Conservation (phyloP, 495 filamentous ascomycete species). For the Sordaria brevicollis region DNA sequence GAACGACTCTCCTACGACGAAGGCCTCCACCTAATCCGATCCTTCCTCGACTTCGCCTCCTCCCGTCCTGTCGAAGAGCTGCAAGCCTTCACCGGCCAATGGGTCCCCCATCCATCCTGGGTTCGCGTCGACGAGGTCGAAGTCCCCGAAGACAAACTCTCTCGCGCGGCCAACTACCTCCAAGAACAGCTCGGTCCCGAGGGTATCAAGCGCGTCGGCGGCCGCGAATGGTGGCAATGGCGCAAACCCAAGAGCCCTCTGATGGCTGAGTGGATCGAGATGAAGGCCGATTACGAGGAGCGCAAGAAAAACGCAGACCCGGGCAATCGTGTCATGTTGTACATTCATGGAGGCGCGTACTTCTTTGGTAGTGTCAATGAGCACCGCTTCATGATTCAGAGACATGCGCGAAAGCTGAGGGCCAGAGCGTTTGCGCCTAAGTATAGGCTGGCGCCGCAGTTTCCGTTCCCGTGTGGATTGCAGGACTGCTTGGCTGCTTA, state of each 20-base stretch:
- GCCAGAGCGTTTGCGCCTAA: slow-evolving; percentile 78
- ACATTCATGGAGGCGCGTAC: slow-evolving; percentile 69
- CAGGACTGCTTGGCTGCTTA: slow-evolving; percentile 85
- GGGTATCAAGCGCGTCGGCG: slow-evolving; percentile 66
- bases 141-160: slow-evolving; percentile 52
- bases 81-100: slow-evolving; percentile 80
- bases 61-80: slow-evolving; percentile 86
- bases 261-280: slow-evolving; percentile 91
- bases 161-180: slow-evolving; percentile 50
- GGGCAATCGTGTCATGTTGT: slow-evolving; percentile 75
- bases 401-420: slow-evolving; percentile 87
- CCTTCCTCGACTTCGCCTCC: slow-evolving; percentile 72
- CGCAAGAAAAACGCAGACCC: slow-evolving; percentile 47
- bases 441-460: slow-evolving; percentile 87
- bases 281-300: slow-evolving; percentile 69
- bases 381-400: slow-evolving; percentile 91
- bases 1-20: slow-evolving; percentile 88
- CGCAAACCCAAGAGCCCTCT: slow-evolving; percentile 49
- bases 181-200: slow-evolving; percentile 62
- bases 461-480: slow-evolving; percentile 85
- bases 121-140: slow-evolving; percentile 66
- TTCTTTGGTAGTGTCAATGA: slow-evolving; percentile 87
- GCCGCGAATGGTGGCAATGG: slow-evolving; percentile 93
- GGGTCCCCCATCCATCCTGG: slow-evolving; percentile 84
- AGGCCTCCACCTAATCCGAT: slow-evolving; percentile 77